Percentiles rank a stretch among this genome's conserved stretches.
phyloP scores from a whole-genome alignment of 345 rosid genomes.

The Punica granatum region DNA sequence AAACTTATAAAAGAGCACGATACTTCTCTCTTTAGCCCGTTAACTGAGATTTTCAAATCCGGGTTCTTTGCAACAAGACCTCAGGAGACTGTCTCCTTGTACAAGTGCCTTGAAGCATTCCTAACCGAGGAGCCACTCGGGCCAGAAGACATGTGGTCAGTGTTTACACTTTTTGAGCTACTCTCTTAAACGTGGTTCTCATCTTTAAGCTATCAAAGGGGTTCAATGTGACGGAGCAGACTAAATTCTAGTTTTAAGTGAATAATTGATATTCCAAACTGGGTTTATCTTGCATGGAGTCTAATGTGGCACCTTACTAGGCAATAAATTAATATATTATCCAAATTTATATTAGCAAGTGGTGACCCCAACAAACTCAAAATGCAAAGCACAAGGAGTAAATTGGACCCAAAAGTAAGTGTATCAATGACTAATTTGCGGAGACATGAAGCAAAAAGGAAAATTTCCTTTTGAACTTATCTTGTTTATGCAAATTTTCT shows the following conservation, averaged over 20 bases:
- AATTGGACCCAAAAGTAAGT: neutral
- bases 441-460: neutral
- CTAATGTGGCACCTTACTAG: neutral
- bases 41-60: conserved; percentile 68
- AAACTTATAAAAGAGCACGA: conserved; percentile 54
- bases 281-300: neutral
- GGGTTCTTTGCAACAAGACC: conserved; percentile 60
- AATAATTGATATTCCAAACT: neutral
- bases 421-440: neutral
- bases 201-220: neutral
- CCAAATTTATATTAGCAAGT: neutral
- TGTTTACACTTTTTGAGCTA: conserved; percentile 10
- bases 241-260: neutral
- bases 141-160: conserved; percentile 99
- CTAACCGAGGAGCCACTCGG: conserved; percentile 97
- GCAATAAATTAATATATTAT: neutral
- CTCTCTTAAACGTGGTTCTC: neutral
- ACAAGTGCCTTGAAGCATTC: conserved; percentile 96
- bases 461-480: neutral
- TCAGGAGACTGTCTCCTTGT: conserved; percentile 74
- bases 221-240: neutral
- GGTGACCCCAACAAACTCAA: neutral
- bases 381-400: neutral
- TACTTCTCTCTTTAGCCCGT: conserved; percentile 43
- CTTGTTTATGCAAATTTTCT: neutral